Evolutionary conservation across 805 yeast genomes (phyloP), one percentile per base, ranked within the genome.

Genomic region (Candida tammaniensis): DNA sequence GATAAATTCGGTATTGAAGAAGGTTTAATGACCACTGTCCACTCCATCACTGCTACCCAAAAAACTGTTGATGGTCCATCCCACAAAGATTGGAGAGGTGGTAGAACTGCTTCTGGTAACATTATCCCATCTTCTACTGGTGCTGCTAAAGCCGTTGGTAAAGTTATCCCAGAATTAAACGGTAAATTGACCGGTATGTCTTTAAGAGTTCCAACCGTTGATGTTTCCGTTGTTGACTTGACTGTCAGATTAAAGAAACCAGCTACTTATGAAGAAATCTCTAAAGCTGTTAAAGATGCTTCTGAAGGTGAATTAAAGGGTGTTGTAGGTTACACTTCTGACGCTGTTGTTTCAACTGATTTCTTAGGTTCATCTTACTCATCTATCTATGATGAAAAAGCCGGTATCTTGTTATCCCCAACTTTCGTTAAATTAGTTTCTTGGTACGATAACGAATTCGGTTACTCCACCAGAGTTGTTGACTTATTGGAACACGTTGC

Each of bases 51-150:
- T 51, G 96, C 96, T 54, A 84, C 96, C 57, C 96, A 87, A 72
- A 87, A 87, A 82, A 83, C 94, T 45, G 96, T 87, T 49, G 96
- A 87, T 67, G 96, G 96, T 72, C 94, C 96, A 56, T 86, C 95
- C 64, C 87, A 82, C 79, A 87, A 87, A 79, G 96, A 87, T 78
- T 87, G 96, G 96, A 83, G 96, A 80, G 95, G 96, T 66, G 96
- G 96, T 68, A 84, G 96, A 76, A 83, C 95, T 54, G 95, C 95
- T 62, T 82, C 91, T 45, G 94, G 89, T 62, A 87, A 87, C 83
- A 85, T 87, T 67, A 87, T 87, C 53, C 96, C 96, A 60, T 86
- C 95, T 25, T 84, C 95, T 46, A 87, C 96, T 47, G 96, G 96
- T 80, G 96, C 96, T 57, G 96, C 96, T 59, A 87, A 87, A 82